phyloP scores from a whole-genome alignment of 177 flowering plant species.

The Vitis hybrid region DNA sequence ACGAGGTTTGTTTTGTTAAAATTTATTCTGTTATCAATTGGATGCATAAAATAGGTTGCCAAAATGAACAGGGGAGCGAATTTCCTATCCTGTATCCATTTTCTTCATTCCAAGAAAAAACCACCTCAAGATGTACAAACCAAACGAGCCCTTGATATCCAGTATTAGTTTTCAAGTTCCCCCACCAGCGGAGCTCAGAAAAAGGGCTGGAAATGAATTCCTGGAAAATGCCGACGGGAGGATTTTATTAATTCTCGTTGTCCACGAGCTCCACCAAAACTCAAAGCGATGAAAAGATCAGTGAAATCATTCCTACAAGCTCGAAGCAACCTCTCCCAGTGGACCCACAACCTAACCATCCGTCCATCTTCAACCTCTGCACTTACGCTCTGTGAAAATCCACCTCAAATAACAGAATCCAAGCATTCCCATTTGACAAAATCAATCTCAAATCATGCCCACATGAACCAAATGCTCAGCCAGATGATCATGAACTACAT shows the following conservation, averaged over 20 bases:
- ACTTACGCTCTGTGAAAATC: background rate
- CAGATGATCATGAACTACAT: conserved; percentile 10
- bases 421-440: conserved; percentile 4
- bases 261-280: background rate
- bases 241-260: background rate
- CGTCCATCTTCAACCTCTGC: background rate
- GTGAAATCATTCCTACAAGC: background rate
- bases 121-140: no score
- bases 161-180: no score
- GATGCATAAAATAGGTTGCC: no score
- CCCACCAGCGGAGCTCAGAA: no score
- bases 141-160: no score
- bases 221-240: no score
- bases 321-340: background rate
- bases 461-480: conserved; percentile 17
- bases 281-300: conserved; percentile 8
- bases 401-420: conserved; percentile 15
- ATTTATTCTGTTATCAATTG: no score
- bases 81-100: no score
- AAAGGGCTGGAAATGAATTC: no score
- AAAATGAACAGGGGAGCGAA: no score
- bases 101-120: no score
- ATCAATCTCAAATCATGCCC: conserved; percentile 11
- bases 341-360: background rate
- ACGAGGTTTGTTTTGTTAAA: no score